Evolutionary conservation across 164 flowering plant species (phyloP), one percentile per base, ranked within the genome.

Genomic region (Annona squamosa): DNA sequence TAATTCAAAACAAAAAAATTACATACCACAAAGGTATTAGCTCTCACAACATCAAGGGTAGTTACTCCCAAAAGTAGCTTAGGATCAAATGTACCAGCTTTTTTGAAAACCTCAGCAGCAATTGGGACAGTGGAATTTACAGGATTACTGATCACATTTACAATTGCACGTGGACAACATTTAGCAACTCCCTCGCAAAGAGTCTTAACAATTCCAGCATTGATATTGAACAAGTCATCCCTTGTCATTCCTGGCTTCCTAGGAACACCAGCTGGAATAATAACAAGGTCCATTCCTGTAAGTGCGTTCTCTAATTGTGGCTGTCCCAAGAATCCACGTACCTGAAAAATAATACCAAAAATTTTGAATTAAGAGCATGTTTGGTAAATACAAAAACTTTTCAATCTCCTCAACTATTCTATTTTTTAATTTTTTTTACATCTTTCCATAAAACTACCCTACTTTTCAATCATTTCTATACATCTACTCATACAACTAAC

Each of bases 201-300:
- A 1, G 93, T 93, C 85, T 79, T 90, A 18, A 91, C 99, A 64
- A 95, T 95, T 80, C 99, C 99, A 42, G 98, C 99, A 85, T 95
- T 95, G 42, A 93, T 95, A 62, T 93, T 95, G 84, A 95, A 95
- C 68, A 93, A 83, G 84, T 95, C 99, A 77, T 95, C 98, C 79
- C 99, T 90, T 57, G 99, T 91, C 99, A 95, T 95, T 76, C 99
- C 99, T 48, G 99, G 99, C 76, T 96, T 96, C 75, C 99, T 84
- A 12, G 98, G 99, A 75, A 93, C 95, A 63, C 99, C 99, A 52
- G 98, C 98, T n/a, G 99, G 99, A 78, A 96, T 93, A 12, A 96
- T 84, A 17, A 93, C 91, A 73, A 93, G 92, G 77, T 96, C 97
- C 98, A 96, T 91, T 75, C 98, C 99, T 2, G 89, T 85, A 52